A percentile compares a stretch with the other conserved stretches of the same genome.
phyloP scores from a whole-genome alignment of 768 basidiomycete species.

The Hygrocybe coccinea region DNA sequence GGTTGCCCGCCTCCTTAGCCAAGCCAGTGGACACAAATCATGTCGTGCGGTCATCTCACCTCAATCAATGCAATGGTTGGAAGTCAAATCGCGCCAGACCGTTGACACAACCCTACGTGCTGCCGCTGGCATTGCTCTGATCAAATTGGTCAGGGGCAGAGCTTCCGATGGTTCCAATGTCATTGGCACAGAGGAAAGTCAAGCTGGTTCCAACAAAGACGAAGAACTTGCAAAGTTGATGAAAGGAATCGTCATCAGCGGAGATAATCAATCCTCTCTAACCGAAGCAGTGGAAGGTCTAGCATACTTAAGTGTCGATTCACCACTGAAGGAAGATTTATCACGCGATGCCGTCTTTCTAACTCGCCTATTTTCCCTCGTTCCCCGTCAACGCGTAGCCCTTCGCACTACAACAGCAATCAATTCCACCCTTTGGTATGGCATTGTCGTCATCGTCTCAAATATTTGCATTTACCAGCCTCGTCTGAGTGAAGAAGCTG shows the following conservation, averaged over 20 bases:
- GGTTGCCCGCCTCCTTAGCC: constrained; percentile 69
- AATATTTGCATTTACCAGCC: constrained; percentile 73
- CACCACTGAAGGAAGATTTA: constrained; percentile 58
- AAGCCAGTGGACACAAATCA: constrained; percentile 68
- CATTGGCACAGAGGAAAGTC: constrained; percentile 12
- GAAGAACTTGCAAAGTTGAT: constrained; percentile 49
- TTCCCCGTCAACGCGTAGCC: constrained; percentile 39
- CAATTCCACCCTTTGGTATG: constrained; percentile 63
- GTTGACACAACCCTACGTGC: constrained; percentile 47
- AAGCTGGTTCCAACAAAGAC: constrained; percentile 28
- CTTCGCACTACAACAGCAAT: constrained; percentile 20
- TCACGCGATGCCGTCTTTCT: constrained; percentile 53
- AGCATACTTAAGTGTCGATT: constrained; percentile 70
- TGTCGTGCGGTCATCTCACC: constrained; percentile 60
- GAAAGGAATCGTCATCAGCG: constrained; percentile 49
- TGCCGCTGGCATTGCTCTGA: constrained; percentile 65
- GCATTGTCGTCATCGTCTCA: constrained; percentile 66
- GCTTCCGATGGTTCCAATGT: constrained; percentile 40
- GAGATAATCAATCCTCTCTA: constrained; percentile 38
- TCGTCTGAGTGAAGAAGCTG: constrained; percentile 71
- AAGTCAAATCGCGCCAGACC: constrained; percentile 47
- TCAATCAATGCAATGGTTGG: constrained; percentile 64
- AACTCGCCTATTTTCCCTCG: constrained; percentile 49
- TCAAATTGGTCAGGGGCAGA: constrained; percentile 67
- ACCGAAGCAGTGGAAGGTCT: constrained; percentile 77